phyloP scores from a whole-genome alignment of 345 rosid genomes.

The Gynandropsis gynandra region DNA sequence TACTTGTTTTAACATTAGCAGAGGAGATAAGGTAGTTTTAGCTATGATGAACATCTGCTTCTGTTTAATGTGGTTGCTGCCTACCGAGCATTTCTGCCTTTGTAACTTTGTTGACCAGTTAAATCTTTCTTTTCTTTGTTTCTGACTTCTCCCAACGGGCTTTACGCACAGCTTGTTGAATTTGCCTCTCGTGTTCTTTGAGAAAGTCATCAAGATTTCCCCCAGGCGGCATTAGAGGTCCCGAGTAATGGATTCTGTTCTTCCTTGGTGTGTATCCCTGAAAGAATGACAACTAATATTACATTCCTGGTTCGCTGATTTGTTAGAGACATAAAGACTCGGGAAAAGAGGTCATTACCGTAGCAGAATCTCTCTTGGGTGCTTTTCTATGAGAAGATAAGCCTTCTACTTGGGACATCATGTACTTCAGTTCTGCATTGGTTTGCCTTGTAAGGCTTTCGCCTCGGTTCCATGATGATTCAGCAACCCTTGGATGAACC shows the following conservation, averaged over 20 bases:
- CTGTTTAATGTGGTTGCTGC: conserved; percentile 22
- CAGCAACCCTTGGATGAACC: conserved; percentile 47
- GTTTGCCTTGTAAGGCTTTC: conserved; percentile 29
- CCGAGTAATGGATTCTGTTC: conserved; percentile 78
- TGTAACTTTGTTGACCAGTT: conserved; percentile 2
- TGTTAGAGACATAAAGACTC: too few relatives aligned
- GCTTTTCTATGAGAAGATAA: conserved; percentile 26
- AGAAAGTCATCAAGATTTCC: conserved; percentile 87
- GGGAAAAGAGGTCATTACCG: conserved; percentile 31
- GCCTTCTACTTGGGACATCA: conserved; percentile 24
- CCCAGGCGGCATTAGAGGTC: conserved; percentile 89
- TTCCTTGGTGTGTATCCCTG: conserved; percentile 61
- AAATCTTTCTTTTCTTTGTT: conserved; percentile 15
- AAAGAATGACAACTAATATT: too few relatives aligned
- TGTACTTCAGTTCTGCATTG: conserved; percentile 18
- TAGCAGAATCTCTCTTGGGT: conserved; percentile 32
- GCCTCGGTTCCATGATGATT: conserved; percentile 31
- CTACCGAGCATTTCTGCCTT: too few relatives aligned
- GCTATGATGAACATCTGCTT: conserved; percentile 24
- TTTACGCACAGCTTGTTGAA: conserved; percentile 85
- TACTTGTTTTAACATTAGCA: too few relatives aligned
- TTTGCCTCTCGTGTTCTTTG: conserved; percentile 83
- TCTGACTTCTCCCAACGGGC: conserved; percentile 56
- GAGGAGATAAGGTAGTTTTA: too few relatives aligned
- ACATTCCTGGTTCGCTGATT: too few relatives aligned